These are phyloP conservation scores for Solanum microdontum DNA, from an alignment of 257 asterid genomes.

Conservation along the genomic window DNA sequence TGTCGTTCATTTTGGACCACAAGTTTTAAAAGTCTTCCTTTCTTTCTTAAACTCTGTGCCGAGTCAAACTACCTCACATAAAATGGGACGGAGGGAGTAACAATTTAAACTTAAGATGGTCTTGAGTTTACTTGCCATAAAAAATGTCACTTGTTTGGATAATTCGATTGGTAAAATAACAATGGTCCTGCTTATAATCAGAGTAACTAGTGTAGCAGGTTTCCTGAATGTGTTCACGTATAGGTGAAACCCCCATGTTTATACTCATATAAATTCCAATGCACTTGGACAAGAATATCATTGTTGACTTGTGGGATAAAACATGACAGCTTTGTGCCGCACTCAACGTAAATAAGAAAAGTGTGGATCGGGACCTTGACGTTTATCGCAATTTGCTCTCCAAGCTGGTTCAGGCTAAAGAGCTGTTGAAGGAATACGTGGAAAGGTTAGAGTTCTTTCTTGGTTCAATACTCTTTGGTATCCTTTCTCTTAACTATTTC, in stretches of 20 bases:
- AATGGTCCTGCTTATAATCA: background rate
- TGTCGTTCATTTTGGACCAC: no score
- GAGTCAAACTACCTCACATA: no score
- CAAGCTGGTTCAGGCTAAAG: conserved; percentile 98
- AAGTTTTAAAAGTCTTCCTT: no score
- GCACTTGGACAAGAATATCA: background rate
- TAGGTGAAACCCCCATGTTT: background rate
- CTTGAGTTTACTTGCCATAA: background rate
- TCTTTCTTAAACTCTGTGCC: no score
- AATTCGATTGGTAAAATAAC: background rate
- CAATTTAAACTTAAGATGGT: background rate
- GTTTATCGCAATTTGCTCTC: conserved; percentile 91
- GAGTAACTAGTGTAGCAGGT: background rate
- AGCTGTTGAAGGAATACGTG: conserved; percentile 74
- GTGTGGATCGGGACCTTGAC: conserved; percentile 93
- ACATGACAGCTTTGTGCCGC: conserved; percentile 76
- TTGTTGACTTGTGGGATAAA: conserved; percentile 5
- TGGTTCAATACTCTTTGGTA: background rate
- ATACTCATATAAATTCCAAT: background rate
- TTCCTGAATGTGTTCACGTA: background rate
- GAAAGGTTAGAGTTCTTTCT: conserved; percentile 47
- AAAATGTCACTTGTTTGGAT: background rate
- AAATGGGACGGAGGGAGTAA: background rate
- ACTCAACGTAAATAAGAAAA: conserved; percentile 72
- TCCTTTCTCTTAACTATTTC: background rate